Evolutionary conservation across 805 yeast species (phyloP), one percentile per base, ranked within the genome.

Genomic region (Schwanniomyces vanrijiae): DNA sequence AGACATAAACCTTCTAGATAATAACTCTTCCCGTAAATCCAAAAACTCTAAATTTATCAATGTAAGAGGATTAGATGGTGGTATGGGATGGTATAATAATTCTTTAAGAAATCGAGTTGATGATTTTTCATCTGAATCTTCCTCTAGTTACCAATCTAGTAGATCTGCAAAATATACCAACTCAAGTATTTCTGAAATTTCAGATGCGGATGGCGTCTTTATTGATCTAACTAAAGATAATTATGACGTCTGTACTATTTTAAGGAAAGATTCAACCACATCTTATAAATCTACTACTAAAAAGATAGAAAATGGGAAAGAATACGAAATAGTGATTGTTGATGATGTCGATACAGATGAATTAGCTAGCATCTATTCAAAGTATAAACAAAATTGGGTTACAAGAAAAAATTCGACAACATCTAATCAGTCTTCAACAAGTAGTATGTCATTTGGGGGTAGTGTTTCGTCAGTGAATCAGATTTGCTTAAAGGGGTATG

Each of bases 281-380:
- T 69, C 77, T 1, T 73, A 73, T 50, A 62, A 52, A 48, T 72
- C 77, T 1, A 68, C 69, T 1, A 72, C 70, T 1, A 77, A 73
- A 42, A 65, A 57, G 43, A 60, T 63, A 4, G 64, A 55, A 20
- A 66, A 65, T 20, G 78, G 77, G 3, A 66, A 62, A 46, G 64
- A 65, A 11, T 69, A 73, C 0, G 78, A 73, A 45, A 76, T 73
- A 5, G 77, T 73, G 1, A 52, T 73, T 35, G 76, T 73, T 4
- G 70, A 62, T 8, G 69, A 62, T 3, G 51, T 50, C 4, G 68
- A 60, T 14, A 51, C 59, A 16, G 67, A 64, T 40, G 72, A 67
- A 16, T 62, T 73, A 42, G 63, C 61, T 49, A 72, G 77, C 52
- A 65, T 73, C 40, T 73, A 73, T 50, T 73, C 77, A 4, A 68